Conservation (phyloP, 192 early-diverging fungal species). For the Coemansia sp. region DNA sequence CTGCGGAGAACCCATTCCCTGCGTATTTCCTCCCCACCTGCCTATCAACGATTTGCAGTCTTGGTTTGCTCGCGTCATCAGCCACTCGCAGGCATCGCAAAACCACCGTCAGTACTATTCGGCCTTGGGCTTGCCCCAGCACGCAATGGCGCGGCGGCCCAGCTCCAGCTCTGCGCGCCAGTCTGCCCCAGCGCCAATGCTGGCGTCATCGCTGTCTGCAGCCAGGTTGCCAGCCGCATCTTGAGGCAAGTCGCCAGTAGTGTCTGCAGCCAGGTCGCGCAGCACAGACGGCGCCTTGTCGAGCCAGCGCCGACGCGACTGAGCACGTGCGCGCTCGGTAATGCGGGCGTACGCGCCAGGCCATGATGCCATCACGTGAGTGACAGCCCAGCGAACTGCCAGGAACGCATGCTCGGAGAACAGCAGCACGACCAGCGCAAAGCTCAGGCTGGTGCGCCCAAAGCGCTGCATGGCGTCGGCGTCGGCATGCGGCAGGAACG, state of each 20-base stretch:
- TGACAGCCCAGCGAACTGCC: conserved; percentile 38
- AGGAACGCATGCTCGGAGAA: conserved; percentile 51
- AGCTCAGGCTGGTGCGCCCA: conserved; percentile 47
- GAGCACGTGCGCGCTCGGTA: conserved; percentile 36
- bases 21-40: no score
- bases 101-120: neutral
- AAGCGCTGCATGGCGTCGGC: conserved; percentile 35
- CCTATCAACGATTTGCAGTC: neutral
- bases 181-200: conserved; percentile 1
- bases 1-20: neutral
- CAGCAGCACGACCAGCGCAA: conserved; percentile 50
- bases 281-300: conserved; percentile 29
- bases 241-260: neutral
- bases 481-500: conserved; percentile 29
- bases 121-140: conserved; percentile 22
- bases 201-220: neutral
- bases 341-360: conserved; percentile 45
- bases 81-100: neutral
- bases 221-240: neutral
- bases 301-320: conserved; percentile 48
- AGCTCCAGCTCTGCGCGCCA: conserved; percentile 37
- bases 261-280: conserved; percentile 24
- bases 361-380: conserved; percentile 48
- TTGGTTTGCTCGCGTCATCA: neutral
- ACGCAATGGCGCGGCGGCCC: conserved; percentile 28